These are phyloP conservation scores for Ceratobasidium sp. DNA, from an alignment of 1,284 basidiomycete species.

Conservation along the genomic window DNA sequence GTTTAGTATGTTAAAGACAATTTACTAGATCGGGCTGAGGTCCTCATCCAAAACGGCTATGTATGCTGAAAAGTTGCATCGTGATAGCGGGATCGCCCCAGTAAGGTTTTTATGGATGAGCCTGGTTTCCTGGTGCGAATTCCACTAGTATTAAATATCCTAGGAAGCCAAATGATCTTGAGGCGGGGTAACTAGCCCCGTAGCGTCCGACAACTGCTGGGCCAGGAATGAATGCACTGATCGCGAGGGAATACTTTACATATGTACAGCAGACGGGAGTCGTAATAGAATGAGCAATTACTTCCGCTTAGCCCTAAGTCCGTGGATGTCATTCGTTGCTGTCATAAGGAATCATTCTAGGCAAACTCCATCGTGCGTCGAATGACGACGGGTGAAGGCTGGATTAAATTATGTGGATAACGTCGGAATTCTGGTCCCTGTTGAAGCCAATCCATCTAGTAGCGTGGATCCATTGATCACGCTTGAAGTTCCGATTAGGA, in stretches of 20 bases:
- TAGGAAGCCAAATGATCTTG: neutral
- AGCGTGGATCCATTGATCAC: slow-evolving; percentile 83
- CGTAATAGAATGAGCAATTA: neutral
- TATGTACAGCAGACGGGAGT: too few relatives aligned
- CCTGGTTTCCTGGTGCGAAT: too few relatives aligned
- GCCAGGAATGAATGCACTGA: neutral
- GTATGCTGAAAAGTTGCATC: slow-evolving; percentile 42
- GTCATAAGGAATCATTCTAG: too few relatives aligned
- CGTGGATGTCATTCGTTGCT: neutral
- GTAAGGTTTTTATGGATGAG: too few relatives aligned
- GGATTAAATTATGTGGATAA: slow-evolving; percentile 17
- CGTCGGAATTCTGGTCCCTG: slow-evolving; percentile 35
- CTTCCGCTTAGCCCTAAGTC: neutral
- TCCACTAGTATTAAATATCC: slow-evolving; percentile 5
- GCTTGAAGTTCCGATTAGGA: slow-evolving; percentile 89
- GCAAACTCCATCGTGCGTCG: too few relatives aligned
- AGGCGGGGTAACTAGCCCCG: neutral
- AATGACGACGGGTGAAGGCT: neutral
- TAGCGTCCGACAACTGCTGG: neutral
- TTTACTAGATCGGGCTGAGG: slow-evolving; percentile 21
- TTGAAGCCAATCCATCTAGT: slow-evolving; percentile 62
- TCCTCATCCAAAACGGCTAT: slow-evolving; percentile 45
- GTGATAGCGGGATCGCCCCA: too few relatives aligned
- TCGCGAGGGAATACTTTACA: too few relatives aligned
- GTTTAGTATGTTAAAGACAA: slow-evolving; percentile 24